phyloP scores from a whole-genome alignment of 305 asterid species.

The Solanum chacoense region DNA sequence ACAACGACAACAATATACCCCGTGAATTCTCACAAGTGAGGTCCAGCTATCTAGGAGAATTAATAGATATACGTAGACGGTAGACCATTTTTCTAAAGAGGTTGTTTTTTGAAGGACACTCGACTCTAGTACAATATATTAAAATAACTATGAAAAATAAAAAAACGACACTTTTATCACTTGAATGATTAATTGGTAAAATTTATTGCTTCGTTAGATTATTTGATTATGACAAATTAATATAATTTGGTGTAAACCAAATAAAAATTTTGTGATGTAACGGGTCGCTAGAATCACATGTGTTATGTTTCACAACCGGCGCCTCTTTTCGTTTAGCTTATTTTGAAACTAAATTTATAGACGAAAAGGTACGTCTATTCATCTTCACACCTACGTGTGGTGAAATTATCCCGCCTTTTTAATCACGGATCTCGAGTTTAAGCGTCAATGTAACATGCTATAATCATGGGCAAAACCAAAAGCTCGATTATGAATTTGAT shows the following conservation, averaged over 20 bases:
- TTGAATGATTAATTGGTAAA: neutral
- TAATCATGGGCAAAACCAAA: too few relatives aligned
- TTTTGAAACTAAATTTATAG: neutral
- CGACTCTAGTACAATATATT: neutral
- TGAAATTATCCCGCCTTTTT: too few relatives aligned
- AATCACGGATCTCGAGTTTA: too few relatives aligned
- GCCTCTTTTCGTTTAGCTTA: neutral
- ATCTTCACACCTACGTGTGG: neutral
- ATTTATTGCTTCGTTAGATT: neutral
- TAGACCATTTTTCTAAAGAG: neutral
- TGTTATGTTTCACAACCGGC: neutral
- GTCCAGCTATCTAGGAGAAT: neutral
- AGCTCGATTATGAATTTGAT: too few relatives aligned
- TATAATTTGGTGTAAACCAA: neutral
- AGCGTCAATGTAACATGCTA: too few relatives aligned
- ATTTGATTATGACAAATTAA: neutral
- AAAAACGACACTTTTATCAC: neutral
- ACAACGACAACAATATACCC: neutral
- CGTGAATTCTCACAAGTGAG: neutral
- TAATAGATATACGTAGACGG: too few relatives aligned
- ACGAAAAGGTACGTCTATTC: neutral
- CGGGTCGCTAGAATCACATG: neutral
- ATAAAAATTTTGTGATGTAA: neutral
- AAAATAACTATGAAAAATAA: neutral
- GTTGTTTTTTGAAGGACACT: neutral